Conservation (phyloP, 75 land plant species). For the Adiantum capillusveneris region DNA sequence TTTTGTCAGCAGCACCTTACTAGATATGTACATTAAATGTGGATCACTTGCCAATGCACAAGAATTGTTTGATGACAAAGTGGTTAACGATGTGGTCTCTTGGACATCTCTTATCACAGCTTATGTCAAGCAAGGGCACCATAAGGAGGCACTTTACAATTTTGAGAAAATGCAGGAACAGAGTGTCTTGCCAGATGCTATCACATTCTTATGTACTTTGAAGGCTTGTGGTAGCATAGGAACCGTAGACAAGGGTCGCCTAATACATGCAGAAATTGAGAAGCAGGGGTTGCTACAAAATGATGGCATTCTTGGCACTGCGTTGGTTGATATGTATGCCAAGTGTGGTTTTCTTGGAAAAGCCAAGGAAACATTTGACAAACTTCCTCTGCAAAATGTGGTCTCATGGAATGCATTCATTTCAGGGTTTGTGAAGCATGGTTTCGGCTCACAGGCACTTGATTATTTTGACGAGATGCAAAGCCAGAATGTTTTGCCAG, state of each 20-base stretch:
- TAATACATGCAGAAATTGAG: neutral
- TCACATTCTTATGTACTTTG: neutral
- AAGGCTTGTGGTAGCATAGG: neutral
- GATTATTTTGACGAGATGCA: slow-evolving; percentile 19
- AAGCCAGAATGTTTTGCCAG: slow-evolving; percentile 4
- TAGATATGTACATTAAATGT: slow-evolving; percentile 38
- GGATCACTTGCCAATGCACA: slow-evolving; percentile 14
- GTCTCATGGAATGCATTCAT: neutral
- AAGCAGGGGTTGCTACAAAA: neutral
- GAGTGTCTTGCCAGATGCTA: slow-evolving; percentile 1
- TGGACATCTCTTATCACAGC: slow-evolving; percentile 36
- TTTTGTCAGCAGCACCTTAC: slow-evolving; percentile 18
- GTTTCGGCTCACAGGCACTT: slow-evolving; percentile 14
- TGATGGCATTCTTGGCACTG: neutral
- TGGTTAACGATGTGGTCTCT: slow-evolving; percentile 22
- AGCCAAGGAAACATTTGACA: neutral
- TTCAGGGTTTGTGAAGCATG: slow-evolving; percentile 10
- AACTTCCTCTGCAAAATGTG: neutral
- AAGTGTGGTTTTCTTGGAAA: neutral
- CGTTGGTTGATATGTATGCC: neutral
- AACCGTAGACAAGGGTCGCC: neutral
- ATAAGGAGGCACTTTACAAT: slow-evolving; percentile 14
- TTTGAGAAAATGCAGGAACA: slow-evolving; percentile 20
- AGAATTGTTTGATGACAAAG: slow-evolving; percentile 14
- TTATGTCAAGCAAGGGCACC: slow-evolving; percentile 17